phyloP scores from a whole-genome alignment of 305 asterid genomes.

The Fraxinus albicans region DNA sequence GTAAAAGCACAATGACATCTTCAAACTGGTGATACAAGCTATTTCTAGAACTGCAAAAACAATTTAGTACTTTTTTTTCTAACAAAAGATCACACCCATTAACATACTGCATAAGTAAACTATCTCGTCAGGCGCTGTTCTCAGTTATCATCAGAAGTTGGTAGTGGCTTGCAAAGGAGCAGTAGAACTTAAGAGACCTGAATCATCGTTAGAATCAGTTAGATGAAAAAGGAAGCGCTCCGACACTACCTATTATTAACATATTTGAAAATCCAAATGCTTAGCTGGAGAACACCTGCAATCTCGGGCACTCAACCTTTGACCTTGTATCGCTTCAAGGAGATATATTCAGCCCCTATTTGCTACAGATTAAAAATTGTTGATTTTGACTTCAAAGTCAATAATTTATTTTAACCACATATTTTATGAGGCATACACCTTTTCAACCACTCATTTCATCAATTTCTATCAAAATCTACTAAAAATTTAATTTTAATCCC shows the following conservation, averaged over 20 bases:
- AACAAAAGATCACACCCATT: not conserved
- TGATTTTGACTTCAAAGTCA: no score
- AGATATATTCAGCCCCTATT: not conserved
- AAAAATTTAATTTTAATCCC: no score
- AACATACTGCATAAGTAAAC: not conserved
- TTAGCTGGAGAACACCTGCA: not conserved
- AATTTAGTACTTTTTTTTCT: not conserved
- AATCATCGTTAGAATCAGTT: not conserved
- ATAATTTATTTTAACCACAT: no score
- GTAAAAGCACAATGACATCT: not conserved
- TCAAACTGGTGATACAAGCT: not conserved
- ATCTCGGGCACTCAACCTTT: not conserved
- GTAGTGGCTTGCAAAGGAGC: not conserved
- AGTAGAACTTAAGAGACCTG: not conserved
- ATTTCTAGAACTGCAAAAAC: not conserved
- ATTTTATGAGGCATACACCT: no score
- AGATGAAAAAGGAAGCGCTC: not conserved
- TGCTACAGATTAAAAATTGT: no score
- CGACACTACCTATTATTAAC: not conserved
- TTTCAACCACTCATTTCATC: no score
- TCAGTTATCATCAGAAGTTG: not conserved
- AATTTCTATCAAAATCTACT: no score
- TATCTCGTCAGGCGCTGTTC: not conserved
- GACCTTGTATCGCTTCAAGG: not conserved
- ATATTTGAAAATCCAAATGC: not conserved